Conservation (phyloP, 176 grass and related monocot genomes). For the Ensete ventricosum region DNA sequence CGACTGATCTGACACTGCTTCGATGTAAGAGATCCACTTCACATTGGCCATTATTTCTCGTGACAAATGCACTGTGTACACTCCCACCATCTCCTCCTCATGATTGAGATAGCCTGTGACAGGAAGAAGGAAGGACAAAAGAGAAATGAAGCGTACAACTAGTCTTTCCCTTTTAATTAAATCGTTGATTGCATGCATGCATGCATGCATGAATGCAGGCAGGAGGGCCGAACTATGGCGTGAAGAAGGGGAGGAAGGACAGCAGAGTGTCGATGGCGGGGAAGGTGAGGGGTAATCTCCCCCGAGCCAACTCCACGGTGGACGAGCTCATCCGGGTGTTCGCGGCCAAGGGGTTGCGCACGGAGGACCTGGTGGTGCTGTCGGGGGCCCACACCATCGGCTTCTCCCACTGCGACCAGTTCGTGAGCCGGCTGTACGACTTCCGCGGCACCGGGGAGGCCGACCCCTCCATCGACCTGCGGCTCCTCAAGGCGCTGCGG, state of each 20-base stretch:
- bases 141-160: too few relatives aligned
- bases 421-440: slow-evolving; percentile 25
- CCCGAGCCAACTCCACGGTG: slow-evolving; percentile 65
- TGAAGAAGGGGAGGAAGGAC: slow-evolving; percentile 87
- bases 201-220: slow-evolving; percentile 30
- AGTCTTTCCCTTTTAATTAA: not conserved
- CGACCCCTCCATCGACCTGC: slow-evolving; percentile 50
- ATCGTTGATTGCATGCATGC: not conserved
- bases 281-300: slow-evolving; percentile 55
- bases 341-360: slow-evolving; percentile 35
- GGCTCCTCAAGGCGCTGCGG: slow-evolving; percentile 32
- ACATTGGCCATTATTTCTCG: not conserved
- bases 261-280: slow-evolving; percentile 61
- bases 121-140: too few relatives aligned
- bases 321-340: slow-evolving; percentile 79
- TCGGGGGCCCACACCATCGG: slow-evolving; percentile 54
- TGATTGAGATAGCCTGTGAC: too few relatives aligned
- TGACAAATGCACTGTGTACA: too few relatives aligned
- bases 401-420: slow-evolving; percentile 66
- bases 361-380: slow-evolving; percentile 15
- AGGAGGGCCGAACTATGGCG: slow-evolving; percentile 59
- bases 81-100: too few relatives aligned
- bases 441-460: slow-evolving; percentile 8
- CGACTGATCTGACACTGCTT: slow-evolving; percentile 4
- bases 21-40: not conserved